These are phyloP conservation scores for Astrephomene gubernaculifera DNA, from an alignment of 139 green algal species.

Conservation along the genomic window DNA sequence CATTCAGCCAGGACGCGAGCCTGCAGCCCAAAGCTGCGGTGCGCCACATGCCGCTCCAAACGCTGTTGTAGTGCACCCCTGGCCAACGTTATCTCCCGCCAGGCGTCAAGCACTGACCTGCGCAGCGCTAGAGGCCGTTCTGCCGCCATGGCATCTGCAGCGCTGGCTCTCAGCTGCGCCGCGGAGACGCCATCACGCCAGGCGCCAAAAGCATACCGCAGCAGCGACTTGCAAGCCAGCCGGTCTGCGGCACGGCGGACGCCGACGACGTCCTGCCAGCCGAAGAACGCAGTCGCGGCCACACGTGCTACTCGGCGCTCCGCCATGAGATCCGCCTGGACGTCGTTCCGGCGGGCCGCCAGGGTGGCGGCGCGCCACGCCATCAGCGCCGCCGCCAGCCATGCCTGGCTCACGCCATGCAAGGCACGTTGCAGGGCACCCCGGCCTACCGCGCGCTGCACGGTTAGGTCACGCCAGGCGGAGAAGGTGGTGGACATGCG, in stretches of 20 bases:
- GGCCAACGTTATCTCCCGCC: not conserved
- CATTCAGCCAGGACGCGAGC: not conserved
- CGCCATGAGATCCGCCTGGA: slow-evolving; percentile 15
- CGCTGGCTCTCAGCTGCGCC: not conserved
- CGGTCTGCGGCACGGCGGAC: not conserved
- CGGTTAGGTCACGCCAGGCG: not conserved
- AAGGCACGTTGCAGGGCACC: slow-evolving; percentile 8
- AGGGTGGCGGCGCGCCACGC: slow-evolving; percentile 1
- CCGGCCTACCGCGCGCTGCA: not conserved
- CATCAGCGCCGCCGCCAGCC: not conserved
- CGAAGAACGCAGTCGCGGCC: not conserved
- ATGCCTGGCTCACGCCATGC: not conserved
- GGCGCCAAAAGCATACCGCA: not conserved
- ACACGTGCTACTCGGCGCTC: not conserved
- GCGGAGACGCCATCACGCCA: not conserved
- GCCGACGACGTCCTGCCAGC: slow-evolving; percentile 30
- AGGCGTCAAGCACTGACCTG: not conserved
- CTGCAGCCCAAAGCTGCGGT: not conserved
- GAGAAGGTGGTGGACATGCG: not conserved
- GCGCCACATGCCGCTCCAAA: not conserved
- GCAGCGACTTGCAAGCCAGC: not conserved
- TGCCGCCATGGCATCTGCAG: not conserved
- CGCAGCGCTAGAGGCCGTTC: not conserved
- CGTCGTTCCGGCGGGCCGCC: not conserved
- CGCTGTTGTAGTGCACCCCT: not conserved